phyloP scores from a whole-genome alignment of 1,284 basidiomycete genomes.

The Cutaneotrichosporon sp. region DNA sequence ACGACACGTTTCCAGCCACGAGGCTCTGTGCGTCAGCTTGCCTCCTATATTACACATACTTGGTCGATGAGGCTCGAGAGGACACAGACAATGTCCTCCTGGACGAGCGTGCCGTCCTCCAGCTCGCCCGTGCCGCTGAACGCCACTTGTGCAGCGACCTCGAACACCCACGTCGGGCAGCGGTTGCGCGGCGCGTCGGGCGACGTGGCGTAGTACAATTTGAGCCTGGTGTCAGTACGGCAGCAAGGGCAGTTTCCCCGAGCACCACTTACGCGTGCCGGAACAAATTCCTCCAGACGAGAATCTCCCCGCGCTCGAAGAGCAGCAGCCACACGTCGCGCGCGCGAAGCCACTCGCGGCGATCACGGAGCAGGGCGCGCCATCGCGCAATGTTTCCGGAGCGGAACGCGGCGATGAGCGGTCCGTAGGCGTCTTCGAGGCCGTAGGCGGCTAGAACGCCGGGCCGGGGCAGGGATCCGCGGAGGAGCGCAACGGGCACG shows the following conservation, averaged over 20 bases:
- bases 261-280: conserved; percentile 43
- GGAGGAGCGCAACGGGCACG: conserved; percentile 45
- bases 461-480: conserved; percentile 39
- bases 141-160: conserved; percentile 22
- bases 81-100: conserved; percentile 44
- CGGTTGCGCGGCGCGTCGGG: conserved; percentile 24
- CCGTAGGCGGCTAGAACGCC: conserved; percentile 37
- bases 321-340: conserved; percentile 46
- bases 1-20: conserved; percentile 38
- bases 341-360: conserved; percentile 45
- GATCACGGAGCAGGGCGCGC: conserved; percentile 33
- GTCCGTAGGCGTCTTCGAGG: conserved; percentile 34
- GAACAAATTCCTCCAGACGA: conserved; percentile 49
- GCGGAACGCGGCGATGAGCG: conserved; percentile 42
- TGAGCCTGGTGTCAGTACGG: conserved; percentile 23
- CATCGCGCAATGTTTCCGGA: conserved; percentile 43
- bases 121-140: conserved; percentile 39
- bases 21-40: conserved; percentile 23
- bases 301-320: conserved; percentile 48
- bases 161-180: conserved; percentile 41
- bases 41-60: conserved; percentile 21
- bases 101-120: conserved; percentile 32
- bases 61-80: conserved; percentile 46
- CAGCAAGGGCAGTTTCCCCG: too few relatives aligned
- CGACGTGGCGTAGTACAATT: conserved; percentile 26